These are phyloP conservation scores for Clathrospora elynae DNA, from an alignment of 2,329 filamentous ascomycete genomes.

Conservation along the genomic window DNA sequence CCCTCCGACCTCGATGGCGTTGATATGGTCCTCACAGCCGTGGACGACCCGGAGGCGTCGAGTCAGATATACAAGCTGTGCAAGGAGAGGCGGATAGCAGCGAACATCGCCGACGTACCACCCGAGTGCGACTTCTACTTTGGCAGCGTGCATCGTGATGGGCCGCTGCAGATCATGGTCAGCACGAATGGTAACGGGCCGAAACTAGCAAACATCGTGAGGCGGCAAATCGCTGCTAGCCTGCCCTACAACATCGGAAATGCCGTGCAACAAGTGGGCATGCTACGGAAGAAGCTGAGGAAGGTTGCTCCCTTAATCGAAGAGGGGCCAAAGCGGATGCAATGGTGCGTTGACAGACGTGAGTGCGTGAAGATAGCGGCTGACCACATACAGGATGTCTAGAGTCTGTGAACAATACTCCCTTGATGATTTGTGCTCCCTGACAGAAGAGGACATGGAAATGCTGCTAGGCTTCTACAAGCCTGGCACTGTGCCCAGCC, in stretches of 20 bases:
- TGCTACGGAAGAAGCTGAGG: constrained; percentile 77
- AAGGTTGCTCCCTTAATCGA: constrained; percentile 72
- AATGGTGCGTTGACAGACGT: constrained; percentile 62
- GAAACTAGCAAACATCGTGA: constrained; percentile 82
- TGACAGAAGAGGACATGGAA: constrained; percentile 83
- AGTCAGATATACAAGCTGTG: constrained; percentile 91
- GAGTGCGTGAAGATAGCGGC: constrained; percentile 1
- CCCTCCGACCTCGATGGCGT: constrained; percentile 80
- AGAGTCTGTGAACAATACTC: constrained; percentile 86
- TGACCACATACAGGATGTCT: constrained; percentile 72
- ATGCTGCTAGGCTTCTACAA: constrained; percentile 77
- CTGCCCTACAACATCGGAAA: constrained; percentile 81
- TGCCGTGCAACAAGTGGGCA: constrained; percentile 83
- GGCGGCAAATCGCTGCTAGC: constrained; percentile 76
- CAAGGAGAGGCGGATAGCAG: constrained; percentile 80
- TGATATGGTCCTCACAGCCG: constrained; percentile 89
- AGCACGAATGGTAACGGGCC: constrained; percentile 97
- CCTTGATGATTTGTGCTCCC: constrained; percentile 80
- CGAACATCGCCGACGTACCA: constrained; percentile 96
- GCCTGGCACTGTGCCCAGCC: constrained; percentile 51
- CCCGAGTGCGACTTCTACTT: constrained; percentile 99
- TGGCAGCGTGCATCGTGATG: constrained; percentile 91
- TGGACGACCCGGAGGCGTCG: constrained; percentile 92
- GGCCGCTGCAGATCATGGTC: constrained; percentile 96
- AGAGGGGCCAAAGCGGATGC: constrained; percentile 86